A percentile compares a stretch with the other conserved stretches of the same genome.
These are phyloP conservation scores for Monascus purpureus DNA, from an alignment of 495 filamentous ascomycete species.

Conservation along the genomic window DNA sequence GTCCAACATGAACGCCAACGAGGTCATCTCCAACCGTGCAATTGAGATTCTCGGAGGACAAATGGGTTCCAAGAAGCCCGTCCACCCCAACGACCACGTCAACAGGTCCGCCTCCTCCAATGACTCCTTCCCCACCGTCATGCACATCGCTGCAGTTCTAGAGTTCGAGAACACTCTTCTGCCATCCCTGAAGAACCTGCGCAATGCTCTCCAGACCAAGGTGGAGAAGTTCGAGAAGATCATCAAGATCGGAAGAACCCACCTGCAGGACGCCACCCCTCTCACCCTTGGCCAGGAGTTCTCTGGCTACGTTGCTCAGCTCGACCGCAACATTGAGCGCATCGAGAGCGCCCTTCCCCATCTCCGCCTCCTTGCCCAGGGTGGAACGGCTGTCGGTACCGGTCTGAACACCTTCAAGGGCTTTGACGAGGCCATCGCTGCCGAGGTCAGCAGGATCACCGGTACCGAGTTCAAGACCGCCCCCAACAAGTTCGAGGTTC, in stretches of 20 bases:
- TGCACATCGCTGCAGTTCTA: slow-evolving; percentile 96
- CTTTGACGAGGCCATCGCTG: slow-evolving; percentile 84
- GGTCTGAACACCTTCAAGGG: slow-evolving; percentile 96
- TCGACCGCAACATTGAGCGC: slow-evolving; percentile 79
- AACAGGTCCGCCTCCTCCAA: slow-evolving; percentile 98
- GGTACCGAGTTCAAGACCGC: slow-evolving; percentile 89
- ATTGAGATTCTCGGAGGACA: slow-evolving; percentile 93
- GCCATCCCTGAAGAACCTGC: slow-evolving; percentile 67
- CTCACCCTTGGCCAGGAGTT: slow-evolving; percentile 96
- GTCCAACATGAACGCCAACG: slow-evolving; percentile 99
- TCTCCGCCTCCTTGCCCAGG: slow-evolving; percentile 79
- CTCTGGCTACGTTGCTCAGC: slow-evolving; percentile 90
- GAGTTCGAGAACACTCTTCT: slow-evolving; percentile 80
- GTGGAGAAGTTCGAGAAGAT: slow-evolving; percentile 79
- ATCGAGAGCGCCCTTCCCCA: slow-evolving; percentile 71
- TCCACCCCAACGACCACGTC: slow-evolving; percentile 98
- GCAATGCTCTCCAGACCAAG: slow-evolving; percentile 73
- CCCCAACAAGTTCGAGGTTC: slow-evolving; percentile 96
- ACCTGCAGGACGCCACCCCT: slow-evolving; percentile 94
- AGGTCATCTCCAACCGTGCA: slow-evolving; percentile 98
- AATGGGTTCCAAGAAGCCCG: slow-evolving; percentile 93
- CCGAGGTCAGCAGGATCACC: slow-evolving; percentile 82
- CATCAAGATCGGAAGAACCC: slow-evolving; percentile 98
- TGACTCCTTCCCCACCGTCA: slow-evolving; percentile 98
- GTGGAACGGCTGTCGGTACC: slow-evolving; percentile 93